These are phyloP conservation scores for Penicilliopsis zonata DNA, from an alignment of 495 filamentous ascomycete species.

Conservation along the genomic window DNA sequence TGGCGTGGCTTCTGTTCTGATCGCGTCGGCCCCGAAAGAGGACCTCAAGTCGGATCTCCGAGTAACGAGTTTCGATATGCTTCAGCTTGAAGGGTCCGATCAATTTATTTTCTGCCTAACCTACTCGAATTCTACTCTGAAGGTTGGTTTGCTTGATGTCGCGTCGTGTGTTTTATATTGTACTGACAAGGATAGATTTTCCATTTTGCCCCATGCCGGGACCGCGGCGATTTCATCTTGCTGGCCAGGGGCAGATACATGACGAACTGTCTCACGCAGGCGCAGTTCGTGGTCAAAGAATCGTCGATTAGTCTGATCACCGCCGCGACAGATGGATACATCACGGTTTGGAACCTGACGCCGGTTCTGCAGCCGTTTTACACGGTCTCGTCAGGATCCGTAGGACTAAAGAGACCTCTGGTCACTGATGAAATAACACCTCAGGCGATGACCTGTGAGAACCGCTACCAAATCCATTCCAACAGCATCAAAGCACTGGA, in stretches of 20 bases:
- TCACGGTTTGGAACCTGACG: conserved; percentile 42
- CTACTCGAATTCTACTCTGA: conserved; percentile 69
- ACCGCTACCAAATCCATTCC: conserved; percentile 50
- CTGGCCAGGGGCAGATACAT: conserved; percentile 52
- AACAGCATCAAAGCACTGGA: conserved; percentile 56
- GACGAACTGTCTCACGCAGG: conserved; percentile 69
- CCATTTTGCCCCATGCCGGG: conserved; percentile 33
- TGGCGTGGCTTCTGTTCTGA: conserved; percentile 48
- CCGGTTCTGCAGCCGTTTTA: conserved; percentile 19
- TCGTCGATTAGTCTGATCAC: conserved; percentile 35
- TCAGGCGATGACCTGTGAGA: conserved; percentile 18
- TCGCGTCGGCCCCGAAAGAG: conserved; percentile 46
- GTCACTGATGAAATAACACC: conserved; percentile 6
- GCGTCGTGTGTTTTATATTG: not conserved
- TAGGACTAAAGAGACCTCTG: conserved; percentile 12
- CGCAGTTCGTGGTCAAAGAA: conserved; percentile 33
- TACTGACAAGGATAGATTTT: conserved; percentile 33
- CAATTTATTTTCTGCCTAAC: conserved; percentile 48
- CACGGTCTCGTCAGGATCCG: conserved; percentile 9
- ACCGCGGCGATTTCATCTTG: conserved; percentile 35
- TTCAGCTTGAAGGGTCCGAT: conserved; percentile 23
- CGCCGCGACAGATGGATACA: conserved; percentile 48
- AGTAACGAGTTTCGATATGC: conserved; percentile 59
- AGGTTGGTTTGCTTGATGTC: conserved; percentile 28
- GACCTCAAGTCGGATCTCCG: conserved; percentile 58